A percentile compares a stretch with the other conserved stretches of the same genome.
Evolutionary conservation across 352 stramenopile species (phyloP).

Genomic region (Pythium brassicae): DNA sequence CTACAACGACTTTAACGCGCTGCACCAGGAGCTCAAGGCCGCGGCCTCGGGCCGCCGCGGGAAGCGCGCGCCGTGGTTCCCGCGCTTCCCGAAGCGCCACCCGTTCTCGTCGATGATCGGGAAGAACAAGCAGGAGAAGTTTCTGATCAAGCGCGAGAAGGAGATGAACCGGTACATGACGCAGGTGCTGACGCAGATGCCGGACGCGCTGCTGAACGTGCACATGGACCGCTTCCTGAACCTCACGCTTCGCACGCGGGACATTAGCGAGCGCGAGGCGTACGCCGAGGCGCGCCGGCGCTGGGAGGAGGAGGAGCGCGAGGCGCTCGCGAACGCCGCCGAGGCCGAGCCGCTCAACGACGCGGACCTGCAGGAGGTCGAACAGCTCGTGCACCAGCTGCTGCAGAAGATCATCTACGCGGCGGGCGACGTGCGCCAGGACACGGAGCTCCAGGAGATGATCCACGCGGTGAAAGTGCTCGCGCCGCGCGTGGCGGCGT

Average conservation of each 20-base stretch:
- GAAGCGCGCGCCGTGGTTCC: conserved; percentile 88
- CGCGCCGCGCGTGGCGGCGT: conserved; percentile 74
- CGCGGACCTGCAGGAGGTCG: conserved; percentile 84
- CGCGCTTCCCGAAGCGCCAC: conserved; percentile 86
- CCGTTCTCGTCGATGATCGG: conserved; percentile 89
- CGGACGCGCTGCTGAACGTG: conserved; percentile 82
- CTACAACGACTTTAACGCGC: conserved; percentile 89
- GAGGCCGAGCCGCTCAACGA: conserved; percentile 85
- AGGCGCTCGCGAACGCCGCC: conserved; percentile 79
- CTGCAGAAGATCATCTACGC: conserved; percentile 89
- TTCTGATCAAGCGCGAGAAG: conserved; percentile 89
- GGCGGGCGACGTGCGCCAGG: conserved; percentile 79
- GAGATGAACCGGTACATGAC: conserved; percentile 91
- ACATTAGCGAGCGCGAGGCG: conserved; percentile 86
- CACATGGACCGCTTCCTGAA: conserved; percentile 90
- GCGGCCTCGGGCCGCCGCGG: conserved; percentile 76
- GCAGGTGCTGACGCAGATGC: conserved; percentile 89
- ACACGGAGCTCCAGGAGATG: conserved; percentile 88
- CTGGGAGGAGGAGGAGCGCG: conserved; percentile 86
- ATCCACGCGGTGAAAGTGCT: conserved; percentile 88
- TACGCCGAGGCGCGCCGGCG: conserved; percentile 84
- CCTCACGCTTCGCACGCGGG: conserved; percentile 77
- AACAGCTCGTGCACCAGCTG: conserved; percentile 85
- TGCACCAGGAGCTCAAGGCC: conserved; percentile 87
- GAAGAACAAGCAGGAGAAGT: conserved; percentile 90